Evolutionary conservation across 352 stramenopile species (phyloP).

Genomic region (Phytopythium delawarense): DNA sequence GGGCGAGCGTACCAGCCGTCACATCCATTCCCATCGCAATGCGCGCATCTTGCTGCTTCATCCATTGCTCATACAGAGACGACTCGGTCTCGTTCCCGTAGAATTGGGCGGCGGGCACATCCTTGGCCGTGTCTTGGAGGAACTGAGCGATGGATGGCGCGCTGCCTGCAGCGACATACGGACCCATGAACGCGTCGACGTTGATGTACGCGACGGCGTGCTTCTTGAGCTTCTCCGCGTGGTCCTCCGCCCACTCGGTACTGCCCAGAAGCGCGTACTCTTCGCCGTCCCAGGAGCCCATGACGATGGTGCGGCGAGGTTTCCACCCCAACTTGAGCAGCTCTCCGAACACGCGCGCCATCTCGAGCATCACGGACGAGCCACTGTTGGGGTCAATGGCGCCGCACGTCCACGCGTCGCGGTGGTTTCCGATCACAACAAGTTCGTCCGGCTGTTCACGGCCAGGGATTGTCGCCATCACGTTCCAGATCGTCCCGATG

Average conservation of each 20-base stretch:
- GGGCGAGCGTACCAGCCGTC: constrained; percentile 23
- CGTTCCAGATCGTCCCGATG: constrained; percentile 39
- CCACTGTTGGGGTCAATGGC: constrained; percentile 65
- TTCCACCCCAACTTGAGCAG: constrained; percentile 54
- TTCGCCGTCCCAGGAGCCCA: constrained; percentile 73
- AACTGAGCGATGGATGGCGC: constrained; percentile 54
- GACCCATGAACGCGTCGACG: constrained; percentile 59
- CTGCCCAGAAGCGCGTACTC: constrained; percentile 72
- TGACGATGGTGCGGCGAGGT: constrained; percentile 56
- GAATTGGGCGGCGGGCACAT: constrained; percentile 33
- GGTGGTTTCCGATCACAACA: constrained; percentile 73
- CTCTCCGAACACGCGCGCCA: constrained; percentile 50
- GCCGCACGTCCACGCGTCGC: constrained; percentile 78
- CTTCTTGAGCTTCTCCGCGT: constrained; percentile 29
- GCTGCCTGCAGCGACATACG: constrained; percentile 31
- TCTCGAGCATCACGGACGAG: constrained; percentile 56
- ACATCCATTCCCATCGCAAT: neutral
- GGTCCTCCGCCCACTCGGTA: constrained; percentile 68
- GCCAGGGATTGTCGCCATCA: constrained; percentile 38
- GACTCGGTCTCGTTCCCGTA: constrained; percentile 12
- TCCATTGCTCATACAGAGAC: constrained; percentile 3
- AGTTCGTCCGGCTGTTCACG: constrained; percentile 28
- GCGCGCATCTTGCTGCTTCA: neutral
- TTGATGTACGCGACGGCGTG: constrained; percentile 75
- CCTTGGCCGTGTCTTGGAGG: constrained; percentile 38